Evolutionary conservation across 2,329 filamentous ascomycete genomes (phyloP).

Genomic region (Sclerotinia nivalis): DNA sequence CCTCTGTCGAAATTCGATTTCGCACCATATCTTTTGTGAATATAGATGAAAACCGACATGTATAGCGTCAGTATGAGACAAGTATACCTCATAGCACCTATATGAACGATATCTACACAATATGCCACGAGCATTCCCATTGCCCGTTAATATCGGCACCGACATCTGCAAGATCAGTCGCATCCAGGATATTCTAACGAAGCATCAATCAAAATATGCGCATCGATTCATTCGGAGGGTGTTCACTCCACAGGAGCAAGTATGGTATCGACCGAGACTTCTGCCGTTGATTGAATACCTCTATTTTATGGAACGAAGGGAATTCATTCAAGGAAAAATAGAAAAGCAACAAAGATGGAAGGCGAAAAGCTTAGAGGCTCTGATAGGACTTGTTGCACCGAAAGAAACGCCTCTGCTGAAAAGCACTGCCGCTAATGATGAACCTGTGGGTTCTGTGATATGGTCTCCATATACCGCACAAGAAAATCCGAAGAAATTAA

Average conservation of each 20-base stretch:
- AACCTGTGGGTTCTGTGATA: conserved; percentile 4
- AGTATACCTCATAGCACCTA: conserved; percentile 7
- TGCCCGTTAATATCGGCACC: conserved; percentile 70
- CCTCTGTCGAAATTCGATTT: neutral
- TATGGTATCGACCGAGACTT: conserved; percentile 3
- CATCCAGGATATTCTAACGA: conserved; percentile 45
- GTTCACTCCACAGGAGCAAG: conserved; percentile 23
- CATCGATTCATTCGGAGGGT: conserved; percentile 28
- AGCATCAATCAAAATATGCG: conserved; percentile 6
- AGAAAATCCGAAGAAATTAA: neutral
- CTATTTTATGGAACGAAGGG: neutral
- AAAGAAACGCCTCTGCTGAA: neutral
- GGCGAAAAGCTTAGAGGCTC: conserved; percentile 11
- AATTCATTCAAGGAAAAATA: neutral
- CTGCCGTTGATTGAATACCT: conserved; percentile 15
- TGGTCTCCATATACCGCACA: neutral
- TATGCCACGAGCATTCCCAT: conserved; percentile 54
- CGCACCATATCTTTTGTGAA: neutral
- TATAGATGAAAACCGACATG: neutral
- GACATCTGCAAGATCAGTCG: conserved; percentile 74
- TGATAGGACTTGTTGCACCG: conserved; percentile 1
- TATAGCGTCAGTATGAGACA: conserved; percentile 10
- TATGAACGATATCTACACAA: conserved; percentile 6
- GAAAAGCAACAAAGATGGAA: conserved; percentile 8
- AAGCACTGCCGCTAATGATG: neutral